Percentiles rank a stretch among this genome's conserved stretches.
These are phyloP conservation scores for Brettanomyces custersianus DNA, from an alignment of 805 yeast species.

Conservation along the genomic window DNA sequence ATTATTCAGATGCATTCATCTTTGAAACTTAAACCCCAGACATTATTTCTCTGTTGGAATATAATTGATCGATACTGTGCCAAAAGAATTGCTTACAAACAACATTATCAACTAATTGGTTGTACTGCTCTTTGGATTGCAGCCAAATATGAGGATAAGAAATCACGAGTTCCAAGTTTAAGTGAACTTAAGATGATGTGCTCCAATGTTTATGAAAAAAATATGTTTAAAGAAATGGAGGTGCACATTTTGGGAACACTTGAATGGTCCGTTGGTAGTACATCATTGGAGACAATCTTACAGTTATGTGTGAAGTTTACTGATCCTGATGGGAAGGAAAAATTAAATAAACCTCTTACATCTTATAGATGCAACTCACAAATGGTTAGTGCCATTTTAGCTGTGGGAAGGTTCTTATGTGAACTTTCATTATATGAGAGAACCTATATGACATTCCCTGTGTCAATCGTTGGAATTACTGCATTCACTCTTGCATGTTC, in stretches of 20 bases:
- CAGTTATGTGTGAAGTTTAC: slow-evolving; percentile 29
- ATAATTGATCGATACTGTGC: slow-evolving; percentile 89
- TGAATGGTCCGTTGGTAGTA: slow-evolving; percentile 35
- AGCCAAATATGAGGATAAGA: slow-evolving; percentile 65
- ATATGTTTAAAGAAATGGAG: slow-evolving; percentile 40
- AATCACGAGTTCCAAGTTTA: slow-evolving; percentile 47
- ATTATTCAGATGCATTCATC: slow-evolving; percentile 57
- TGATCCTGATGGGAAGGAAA: slow-evolving; percentile 26
- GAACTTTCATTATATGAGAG: slow-evolving; percentile 45
- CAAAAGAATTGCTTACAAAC: slow-evolving; percentile 71
- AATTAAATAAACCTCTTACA: slow-evolving; percentile 17
- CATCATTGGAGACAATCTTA: slow-evolving; percentile 43
- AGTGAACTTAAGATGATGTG: slow-evolving; percentile 48
- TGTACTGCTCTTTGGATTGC: slow-evolving; percentile 92
- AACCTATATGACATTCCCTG: slow-evolving; percentile 32
- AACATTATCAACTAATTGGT: slow-evolving; percentile 84
- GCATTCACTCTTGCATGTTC: slow-evolving; percentile 48
- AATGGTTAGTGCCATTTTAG: slow-evolving; percentile 43
- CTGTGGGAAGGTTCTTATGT: slow-evolving; percentile 45
- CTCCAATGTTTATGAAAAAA: slow-evolving; percentile 44
- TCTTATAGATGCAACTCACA: slow-evolving; percentile 24
- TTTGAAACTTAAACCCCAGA: slow-evolving; percentile 56
- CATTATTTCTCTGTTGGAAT: slow-evolving; percentile 58
- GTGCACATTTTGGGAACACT: slow-evolving; percentile 32
- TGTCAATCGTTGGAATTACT: slow-evolving; percentile 38